Evolutionary conservation across 768 basidiomycete genomes (phyloP).

Genomic region (Epithele typhae): DNA sequence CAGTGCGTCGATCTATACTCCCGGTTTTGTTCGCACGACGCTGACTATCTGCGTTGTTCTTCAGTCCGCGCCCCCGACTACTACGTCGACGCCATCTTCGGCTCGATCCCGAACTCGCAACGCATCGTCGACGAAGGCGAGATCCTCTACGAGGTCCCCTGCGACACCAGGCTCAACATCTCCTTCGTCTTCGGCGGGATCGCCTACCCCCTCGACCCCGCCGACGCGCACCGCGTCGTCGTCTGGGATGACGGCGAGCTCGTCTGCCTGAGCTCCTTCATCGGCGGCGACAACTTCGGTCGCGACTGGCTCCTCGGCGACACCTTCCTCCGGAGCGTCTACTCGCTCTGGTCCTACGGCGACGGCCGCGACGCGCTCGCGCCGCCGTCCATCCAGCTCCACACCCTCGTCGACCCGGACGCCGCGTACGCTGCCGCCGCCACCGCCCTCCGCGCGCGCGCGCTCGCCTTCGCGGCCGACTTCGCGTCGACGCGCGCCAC

Average conservation of each 20-base stretch:
- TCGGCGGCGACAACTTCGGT: background rate
- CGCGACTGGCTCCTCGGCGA: background rate
- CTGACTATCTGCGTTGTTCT: background rate
- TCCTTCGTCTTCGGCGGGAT: background rate
- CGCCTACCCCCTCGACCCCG: conserved; percentile 1
- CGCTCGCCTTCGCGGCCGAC: background rate
- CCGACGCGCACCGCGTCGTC: background rate
- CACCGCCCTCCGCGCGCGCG: background rate
- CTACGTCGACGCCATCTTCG: conserved; percentile 3
- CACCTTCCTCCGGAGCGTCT: no score
- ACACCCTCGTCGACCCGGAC: background rate
- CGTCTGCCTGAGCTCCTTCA: background rate
- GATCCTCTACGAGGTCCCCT: background rate
- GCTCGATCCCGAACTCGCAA: background rate
- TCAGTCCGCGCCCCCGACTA: conserved; percentile 6
- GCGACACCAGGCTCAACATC: background rate
- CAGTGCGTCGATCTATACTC: no score
- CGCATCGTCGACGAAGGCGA: background rate
- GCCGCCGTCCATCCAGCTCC: no score
- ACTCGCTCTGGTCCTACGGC: no score
- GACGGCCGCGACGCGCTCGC: no score
- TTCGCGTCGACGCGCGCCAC: background rate
- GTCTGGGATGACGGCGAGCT: background rate
- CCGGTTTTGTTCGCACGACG: background rate
- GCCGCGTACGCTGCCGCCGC: background rate